phyloP scores from a whole-genome alignment of 129 eudicot species.

The Tanacetum coccineum region DNA sequence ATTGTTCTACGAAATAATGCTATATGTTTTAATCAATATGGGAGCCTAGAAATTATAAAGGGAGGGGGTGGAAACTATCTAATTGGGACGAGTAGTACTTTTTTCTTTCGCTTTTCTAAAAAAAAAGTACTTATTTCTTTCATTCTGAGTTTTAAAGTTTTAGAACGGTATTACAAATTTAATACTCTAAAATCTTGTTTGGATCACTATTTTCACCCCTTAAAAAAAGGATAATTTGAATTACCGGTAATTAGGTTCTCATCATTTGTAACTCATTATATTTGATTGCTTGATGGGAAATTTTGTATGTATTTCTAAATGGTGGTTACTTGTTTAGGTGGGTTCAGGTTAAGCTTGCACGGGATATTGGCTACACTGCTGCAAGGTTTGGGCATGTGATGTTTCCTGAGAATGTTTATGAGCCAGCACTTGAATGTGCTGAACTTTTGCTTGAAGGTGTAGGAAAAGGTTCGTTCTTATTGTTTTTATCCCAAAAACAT shows the following conservation, averaged over 20 bases:
- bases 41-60: background rate
- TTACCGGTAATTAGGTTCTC: background rate
- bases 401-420: constrained; percentile 98
- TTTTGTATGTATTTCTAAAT: constrained; percentile 36
- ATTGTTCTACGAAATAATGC: background rate
- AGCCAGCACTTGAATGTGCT: constrained; percentile 89
- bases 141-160: background rate
- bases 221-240: background rate
- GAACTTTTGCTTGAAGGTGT: constrained; percentile 92
- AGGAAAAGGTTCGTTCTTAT: constrained; percentile 66
- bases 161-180: background rate
- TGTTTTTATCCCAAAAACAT: background rate
- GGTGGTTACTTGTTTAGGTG: constrained; percentile 59
- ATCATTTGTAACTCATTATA: constrained; percentile 2
- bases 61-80: background rate
- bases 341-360: constrained; percentile 96
- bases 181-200: no score
- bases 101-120: no score
- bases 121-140: no score
- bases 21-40: constrained; percentile 1
- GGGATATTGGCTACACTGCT: constrained; percentile 90
- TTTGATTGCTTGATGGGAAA: constrained; percentile 15
- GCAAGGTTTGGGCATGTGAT: constrained; percentile 98
- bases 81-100: no score
- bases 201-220: no score